A percentile compares a stretch with the other conserved stretches of the same genome.
phyloP scores from a whole-genome alignment of 805 yeast genomes.

The Hanseniaspora occidentalis region DNA sequence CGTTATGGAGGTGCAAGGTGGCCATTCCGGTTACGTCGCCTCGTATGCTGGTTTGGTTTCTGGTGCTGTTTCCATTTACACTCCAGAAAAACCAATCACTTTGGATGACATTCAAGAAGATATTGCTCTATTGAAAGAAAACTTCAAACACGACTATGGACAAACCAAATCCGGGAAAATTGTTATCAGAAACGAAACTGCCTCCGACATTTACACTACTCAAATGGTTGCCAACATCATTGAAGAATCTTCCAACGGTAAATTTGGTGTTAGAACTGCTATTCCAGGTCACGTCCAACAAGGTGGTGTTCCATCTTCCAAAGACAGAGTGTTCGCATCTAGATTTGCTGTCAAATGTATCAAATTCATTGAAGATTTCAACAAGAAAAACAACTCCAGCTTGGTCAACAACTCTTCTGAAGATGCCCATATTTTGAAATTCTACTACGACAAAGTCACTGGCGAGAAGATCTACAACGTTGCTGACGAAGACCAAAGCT shows the following conservation, averaged over 20 bases:
- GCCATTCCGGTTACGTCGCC: conserved; percentile 71
- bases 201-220: conserved; percentile 58
- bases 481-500: conserved; percentile 29
- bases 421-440: conserved; percentile 35
- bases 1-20: conserved; percentile 79
- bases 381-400: conserved; percentile 20
- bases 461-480: conserved; percentile 37
- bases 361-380: conserved; percentile 68
- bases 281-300: conserved; percentile 83
- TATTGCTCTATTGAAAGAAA: conserved; percentile 51
- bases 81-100: conserved; percentile 74
- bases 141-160: conserved; percentile 65
- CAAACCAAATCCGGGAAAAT: conserved; percentile 76
- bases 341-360: conserved; percentile 79
- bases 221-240: conserved; percentile 59
- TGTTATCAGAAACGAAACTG: conserved; percentile 69
- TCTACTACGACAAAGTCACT: conserved; percentile 30
- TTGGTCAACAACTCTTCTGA: conserved; percentile 16
- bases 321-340: conserved; percentile 65
- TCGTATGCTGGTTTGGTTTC: conserved; percentile 53
- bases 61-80: conserved; percentile 75
- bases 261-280: conserved; percentile 69
- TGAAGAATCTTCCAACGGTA: conserved; percentile 47
- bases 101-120: conserved; percentile 64
- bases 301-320: conserved; percentile 66